These are phyloP conservation scores for Exophiala aquamarina DNA, from an alignment of 2,329 filamentous ascomycete species.

Conservation along the genomic window DNA sequence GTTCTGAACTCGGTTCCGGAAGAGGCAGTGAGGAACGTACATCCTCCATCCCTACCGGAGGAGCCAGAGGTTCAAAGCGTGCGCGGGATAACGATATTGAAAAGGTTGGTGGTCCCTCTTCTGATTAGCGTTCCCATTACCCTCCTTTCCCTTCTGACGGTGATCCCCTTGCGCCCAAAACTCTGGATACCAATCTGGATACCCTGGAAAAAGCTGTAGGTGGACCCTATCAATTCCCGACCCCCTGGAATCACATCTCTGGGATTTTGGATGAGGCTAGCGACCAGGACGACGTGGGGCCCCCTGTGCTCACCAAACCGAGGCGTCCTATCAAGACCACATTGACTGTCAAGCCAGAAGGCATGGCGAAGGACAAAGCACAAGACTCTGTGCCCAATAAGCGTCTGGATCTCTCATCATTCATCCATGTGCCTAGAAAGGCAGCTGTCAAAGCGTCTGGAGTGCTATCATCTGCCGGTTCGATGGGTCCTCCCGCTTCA, in stretches of 20 bases:
- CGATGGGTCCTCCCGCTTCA: too few relatives aligned
- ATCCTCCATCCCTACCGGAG: conserved; percentile 44
- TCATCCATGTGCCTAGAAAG: conserved; percentile 12
- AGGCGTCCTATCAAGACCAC: too few relatives aligned
- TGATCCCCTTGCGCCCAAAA: conserved; percentile 7
- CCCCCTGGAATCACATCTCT: conserved; percentile 1
- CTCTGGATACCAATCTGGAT: conserved; percentile 1
- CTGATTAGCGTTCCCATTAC: not conserved
- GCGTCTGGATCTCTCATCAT: not conserved
- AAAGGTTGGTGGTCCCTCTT: conserved; percentile 38
- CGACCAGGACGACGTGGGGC: too few relatives aligned
- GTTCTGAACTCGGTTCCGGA: conserved; percentile 43
- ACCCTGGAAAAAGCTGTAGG: not conserved
- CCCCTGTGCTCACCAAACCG: too few relatives aligned
- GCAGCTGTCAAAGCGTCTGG: conserved; percentile 12
- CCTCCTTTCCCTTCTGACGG: conserved; percentile 2
- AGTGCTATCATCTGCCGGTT: too few relatives aligned
- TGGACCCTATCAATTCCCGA: not conserved
- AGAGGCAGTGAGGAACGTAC: conserved; percentile 47
- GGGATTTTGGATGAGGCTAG: not conserved
- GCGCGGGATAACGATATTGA: conserved; percentile 48
- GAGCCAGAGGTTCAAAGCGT: conserved; percentile 45
- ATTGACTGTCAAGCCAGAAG: not conserved
- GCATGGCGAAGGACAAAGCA: not conserved
- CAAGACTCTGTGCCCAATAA: conserved; percentile 1